phyloP scores from a whole-genome alignment of 2,329 filamentous ascomycete species.

The Akanthomyces muscarius region DNA sequence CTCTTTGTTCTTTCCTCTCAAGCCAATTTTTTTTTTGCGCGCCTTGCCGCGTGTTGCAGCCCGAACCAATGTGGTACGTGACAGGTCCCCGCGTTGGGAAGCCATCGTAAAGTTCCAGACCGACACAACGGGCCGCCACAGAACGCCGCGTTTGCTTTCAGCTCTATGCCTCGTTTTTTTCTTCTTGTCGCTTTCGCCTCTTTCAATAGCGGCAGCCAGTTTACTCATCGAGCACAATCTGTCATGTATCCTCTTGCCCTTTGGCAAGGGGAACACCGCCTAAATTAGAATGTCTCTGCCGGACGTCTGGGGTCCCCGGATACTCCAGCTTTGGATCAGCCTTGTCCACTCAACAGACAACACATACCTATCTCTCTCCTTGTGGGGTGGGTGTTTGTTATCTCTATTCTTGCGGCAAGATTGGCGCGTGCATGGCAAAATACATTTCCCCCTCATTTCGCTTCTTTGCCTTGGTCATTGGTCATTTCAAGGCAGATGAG shows the following conservation, averaged over 20 bases:
- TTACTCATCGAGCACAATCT: too few species aligned
- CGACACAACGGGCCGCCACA: slow-evolving; percentile 6
- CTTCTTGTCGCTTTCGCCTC: too few species aligned
- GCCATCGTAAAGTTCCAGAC: slow-evolving; percentile 7
- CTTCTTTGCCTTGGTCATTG: not conserved
- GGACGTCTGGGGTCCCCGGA: slow-evolving; percentile 11
- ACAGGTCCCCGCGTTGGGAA: not conserved
- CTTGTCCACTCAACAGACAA: not conserved
- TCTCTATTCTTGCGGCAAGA: not conserved
- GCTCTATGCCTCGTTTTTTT: not conserved
- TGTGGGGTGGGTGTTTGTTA: not conserved
- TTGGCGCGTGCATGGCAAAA: too few species aligned
- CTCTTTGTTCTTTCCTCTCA: not conserved
- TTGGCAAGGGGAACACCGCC: not conserved
- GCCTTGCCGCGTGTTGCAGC: not conserved
- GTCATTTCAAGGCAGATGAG: not conserved
- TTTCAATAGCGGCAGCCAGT: not conserved
- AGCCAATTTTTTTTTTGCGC: too few species aligned
- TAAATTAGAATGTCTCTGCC: slow-evolving; percentile 4
- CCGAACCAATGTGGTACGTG: slow-evolving; percentile 11
- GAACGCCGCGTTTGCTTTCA: not conserved
- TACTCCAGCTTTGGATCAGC: slow-evolving; percentile 4
- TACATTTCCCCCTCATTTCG: not conserved
- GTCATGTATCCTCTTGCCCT: too few species aligned
- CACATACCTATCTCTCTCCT: not conserved